Base-by-base conservation (phyloP, 2,329 filamentous ascomycete species). In the Malbranchea zuffiana region DNA sequence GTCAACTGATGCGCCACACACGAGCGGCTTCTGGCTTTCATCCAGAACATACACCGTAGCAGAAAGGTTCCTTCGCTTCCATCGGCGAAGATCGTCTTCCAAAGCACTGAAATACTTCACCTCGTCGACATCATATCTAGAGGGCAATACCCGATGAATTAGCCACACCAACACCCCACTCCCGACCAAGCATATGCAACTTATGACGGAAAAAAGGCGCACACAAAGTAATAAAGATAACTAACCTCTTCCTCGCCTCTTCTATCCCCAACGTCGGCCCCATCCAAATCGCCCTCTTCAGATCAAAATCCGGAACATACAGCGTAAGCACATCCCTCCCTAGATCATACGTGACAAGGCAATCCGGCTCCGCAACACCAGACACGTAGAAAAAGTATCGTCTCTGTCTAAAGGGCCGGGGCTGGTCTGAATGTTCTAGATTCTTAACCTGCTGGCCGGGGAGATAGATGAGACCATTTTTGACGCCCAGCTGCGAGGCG, bases 241-340 rank as follows among this genome's bases (percentile, higher is more conserved):
- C 27, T 21, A 40, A 67, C 50, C 53, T 62, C n/a, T 60, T 63
- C 46, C 73, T 62, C 40, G 78, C 79, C 40, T 82, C 74, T 10
- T 77, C 69, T 7, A 49, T 44, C 4, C 55, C 55, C 6, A 63
- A 43, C 4, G 60, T 62, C 8, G 59, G 60, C 1, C 61, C 60
- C 53, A 59, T 62, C 58, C 59, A 63, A 35, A 64, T 57, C 15
- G 59, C 57, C 23, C 51, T 54, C 36, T 51, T 57, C n/a, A 62
- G 73, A 46, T 81, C 73, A 45, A 78, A 73, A 47, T 74, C 72
- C 2, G 82, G 81, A 32, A 88, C 75, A 71, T 80, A 90, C 18
- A 88, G 71, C 4, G 71, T 74, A 39, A 90, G 69, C 15, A 64
- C 61, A 53, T 87, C 80, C 7, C 61, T 61, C 20, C 57, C 55